Percentiles rank a stretch among this genome's conserved stretches.
Evolutionary conservation across 306 rosid species (phyloP).

Genomic region (Citrullus amarus): DNA sequence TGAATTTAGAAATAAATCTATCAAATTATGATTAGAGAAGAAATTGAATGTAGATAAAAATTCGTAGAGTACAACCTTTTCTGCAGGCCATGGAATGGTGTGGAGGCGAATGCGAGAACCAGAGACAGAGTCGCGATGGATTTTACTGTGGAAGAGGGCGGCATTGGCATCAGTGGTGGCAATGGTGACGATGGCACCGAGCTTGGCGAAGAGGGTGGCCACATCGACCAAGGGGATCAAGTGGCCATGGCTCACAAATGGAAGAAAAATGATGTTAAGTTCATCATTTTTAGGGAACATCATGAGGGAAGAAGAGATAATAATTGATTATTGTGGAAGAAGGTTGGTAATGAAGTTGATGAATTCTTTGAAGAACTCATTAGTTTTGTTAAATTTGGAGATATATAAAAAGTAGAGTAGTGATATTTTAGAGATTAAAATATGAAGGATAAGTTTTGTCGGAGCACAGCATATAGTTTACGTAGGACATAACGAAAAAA

Average conservation of each 20-base stretch:
- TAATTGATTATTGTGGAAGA: not conserved
- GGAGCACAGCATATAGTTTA: not conserved
- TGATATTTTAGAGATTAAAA: not conserved
- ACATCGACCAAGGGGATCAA: not conserved
- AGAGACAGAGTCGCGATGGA: not conserved
- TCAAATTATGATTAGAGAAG: not conserved
- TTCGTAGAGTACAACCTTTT: not conserved
- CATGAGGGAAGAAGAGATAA: not conserved
- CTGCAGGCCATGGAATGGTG: not conserved
- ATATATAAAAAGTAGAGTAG: no score
- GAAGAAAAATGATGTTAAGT: not conserved
- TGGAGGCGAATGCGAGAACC: not conserved
- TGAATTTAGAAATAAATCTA: no score
- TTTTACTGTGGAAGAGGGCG: not conserved
- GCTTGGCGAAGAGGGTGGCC: not conserved
- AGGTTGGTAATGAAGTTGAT: not conserved
- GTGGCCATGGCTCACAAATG: not conserved
- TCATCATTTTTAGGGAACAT: not conserved
- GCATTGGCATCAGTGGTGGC: not conserved
- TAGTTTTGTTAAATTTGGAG: not conserved
- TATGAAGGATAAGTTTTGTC: not conserved
- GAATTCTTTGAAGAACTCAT: not conserved
- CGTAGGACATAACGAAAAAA: not conserved
- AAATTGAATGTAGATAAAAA: not conserved
- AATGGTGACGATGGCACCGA: not conserved